Base-by-base conservation (phyloP, 805 yeast species). In the Myxozyma vanderwaltii region DNA sequence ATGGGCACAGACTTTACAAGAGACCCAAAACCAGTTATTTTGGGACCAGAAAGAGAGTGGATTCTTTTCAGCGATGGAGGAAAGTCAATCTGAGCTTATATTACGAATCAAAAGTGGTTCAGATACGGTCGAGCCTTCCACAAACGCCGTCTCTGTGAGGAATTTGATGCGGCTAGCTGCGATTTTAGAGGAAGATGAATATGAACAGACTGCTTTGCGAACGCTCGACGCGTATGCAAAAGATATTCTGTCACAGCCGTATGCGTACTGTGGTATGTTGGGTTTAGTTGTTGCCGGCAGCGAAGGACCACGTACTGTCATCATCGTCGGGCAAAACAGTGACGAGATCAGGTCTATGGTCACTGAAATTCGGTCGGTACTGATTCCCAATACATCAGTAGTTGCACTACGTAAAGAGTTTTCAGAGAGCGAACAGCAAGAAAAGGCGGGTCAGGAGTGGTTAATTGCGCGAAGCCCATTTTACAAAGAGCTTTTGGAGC, bases 121-220 rank as follows among this genome's bases (percentile, higher is more conserved):
- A 40, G 78, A 75, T 52, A 56, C 71, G 21, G 74, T 74, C 1
- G 76, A 72, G 60, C 78, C 78, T 1, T 69, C 74, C 29, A 64
- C 76, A 21, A 73, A 75, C 51, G 74, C 75, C 13, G 65, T 75
- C 0, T 67, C 77, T 0, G 68, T 70, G 2, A 29, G 43, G 27
- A 75, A 75, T 54, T 65, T 75, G 26, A 56, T 45, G 48, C 58
- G 74, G 6, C 69, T 75, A n/a, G 56, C 55, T 1, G 49, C 57
- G n/a, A 54, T 67, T 44, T 44, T 65, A 24, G 57, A 54, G 21
- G 58, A 68, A 26, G 47, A 38, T 12, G 53, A 52, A 19, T 61
- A 40, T 12, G 56, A 57, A 39, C 45, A 35, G 12, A 38, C 31
- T 39, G 65, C 64, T 19, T 24, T 35, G n/a, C 52, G 51, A 21